Conservation (phyloP, 495 filamentous ascomycete species). For the Thozetella sp. region DNA sequence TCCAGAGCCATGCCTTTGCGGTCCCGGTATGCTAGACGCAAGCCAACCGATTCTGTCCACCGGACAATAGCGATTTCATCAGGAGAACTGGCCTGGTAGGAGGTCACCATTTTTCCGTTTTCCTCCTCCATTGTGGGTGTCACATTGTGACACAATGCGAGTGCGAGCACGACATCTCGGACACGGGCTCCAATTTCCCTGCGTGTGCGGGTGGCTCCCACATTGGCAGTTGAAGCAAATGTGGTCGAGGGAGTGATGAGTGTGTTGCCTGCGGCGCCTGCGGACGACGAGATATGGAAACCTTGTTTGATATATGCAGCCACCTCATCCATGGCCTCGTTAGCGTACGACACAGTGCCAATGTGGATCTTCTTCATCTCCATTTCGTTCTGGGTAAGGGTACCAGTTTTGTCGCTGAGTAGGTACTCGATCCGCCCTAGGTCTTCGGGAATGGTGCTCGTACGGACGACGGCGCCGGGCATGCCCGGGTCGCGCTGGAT, state of each 20-base stretch:
- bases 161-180: slow-evolving; percentile 84
- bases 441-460: slow-evolving; percentile 97
- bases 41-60: slow-evolving; percentile 91
- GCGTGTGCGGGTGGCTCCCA: slow-evolving; percentile 73
- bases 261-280: slow-evolving; percentile 27
- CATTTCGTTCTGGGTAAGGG: slow-evolving; percentile 98
- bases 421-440: slow-evolving; percentile 95
- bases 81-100: slow-evolving; percentile 94
- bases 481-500: slow-evolving; percentile 93
- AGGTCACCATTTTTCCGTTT: slow-evolving; percentile 73
- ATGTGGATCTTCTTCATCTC: slow-evolving; percentile 98
- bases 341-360: slow-evolving; percentile 95
- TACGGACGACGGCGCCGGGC: slow-evolving; percentile 88
- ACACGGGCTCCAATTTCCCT: slow-evolving; percentile 93
- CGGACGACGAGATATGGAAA: slow-evolving; percentile 56
- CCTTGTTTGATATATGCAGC: slow-evolving; percentile 80
- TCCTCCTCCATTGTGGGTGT: slow-evolving; percentile 89
- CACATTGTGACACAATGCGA: slow-evolving; percentile 97
- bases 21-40: slow-evolving; percentile 84
- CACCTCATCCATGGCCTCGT: slow-evolving; percentile 98
- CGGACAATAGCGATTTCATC: slow-evolving; percentile 98
- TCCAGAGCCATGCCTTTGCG: slow-evolving; percentile 81
- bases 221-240: slow-evolving; percentile 57
- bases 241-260: slow-evolving; percentile 77
- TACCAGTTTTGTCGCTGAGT: slow-evolving; percentile 96